Evolutionary conservation across 352 stramenopile genomes (phyloP).

Genomic region (Pythium volutum): DNA sequence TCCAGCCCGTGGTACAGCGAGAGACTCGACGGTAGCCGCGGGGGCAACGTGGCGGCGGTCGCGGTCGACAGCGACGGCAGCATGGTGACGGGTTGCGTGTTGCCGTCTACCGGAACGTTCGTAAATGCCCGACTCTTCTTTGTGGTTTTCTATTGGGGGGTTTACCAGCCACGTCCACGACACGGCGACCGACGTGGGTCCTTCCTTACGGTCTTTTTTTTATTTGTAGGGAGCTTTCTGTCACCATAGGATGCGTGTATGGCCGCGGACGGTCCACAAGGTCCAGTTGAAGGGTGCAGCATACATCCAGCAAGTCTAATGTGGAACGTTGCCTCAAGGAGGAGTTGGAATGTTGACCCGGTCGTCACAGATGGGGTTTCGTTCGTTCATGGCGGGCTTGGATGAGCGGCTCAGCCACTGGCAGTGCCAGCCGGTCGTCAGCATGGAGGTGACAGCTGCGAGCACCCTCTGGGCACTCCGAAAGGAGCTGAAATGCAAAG

Average conservation of each 20-base stretch:
- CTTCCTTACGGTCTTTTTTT: too few species aligned
- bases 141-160: neutral
- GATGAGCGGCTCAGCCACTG: too few species aligned
- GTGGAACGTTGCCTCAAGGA: neutral
- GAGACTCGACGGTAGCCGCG: conserved; percentile 9
- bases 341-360: neutral
- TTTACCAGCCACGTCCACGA: neutral
- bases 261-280: neutral
- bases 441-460: neutral
- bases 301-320: conserved; percentile 3
- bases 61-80: conserved; percentile 9
- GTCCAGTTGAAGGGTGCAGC: neutral
- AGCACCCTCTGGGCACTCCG: too few species aligned
- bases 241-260: neutral
- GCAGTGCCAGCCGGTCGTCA: neutral
- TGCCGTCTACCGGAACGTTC: neutral
- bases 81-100: neutral
- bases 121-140: neutral
- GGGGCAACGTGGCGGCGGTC: neutral
- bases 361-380: conserved; percentile 4
- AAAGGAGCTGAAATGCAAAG: too few species aligned
- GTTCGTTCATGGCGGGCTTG: too few species aligned
- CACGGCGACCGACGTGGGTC: too few species aligned
- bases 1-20: conserved; percentile 10
- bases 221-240: neutral